Evolutionary conservation across 2,329 filamentous ascomycete genomes (phyloP), one percentile per base, ranked within the genome.

Genomic region (Penicillium thymicola): DNA sequence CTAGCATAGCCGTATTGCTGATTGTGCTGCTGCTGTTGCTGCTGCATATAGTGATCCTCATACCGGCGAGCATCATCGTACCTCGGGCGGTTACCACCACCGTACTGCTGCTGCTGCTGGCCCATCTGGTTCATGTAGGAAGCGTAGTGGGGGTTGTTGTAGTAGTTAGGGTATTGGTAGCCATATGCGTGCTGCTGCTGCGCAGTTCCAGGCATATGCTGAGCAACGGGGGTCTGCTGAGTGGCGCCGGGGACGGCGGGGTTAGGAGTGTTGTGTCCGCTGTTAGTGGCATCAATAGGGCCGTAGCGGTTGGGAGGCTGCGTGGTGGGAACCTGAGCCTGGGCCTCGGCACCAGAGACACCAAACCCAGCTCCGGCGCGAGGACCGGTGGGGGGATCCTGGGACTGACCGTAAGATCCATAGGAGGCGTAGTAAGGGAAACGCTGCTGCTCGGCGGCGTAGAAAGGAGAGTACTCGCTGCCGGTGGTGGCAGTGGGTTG

Each of bases 191-290:
- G 52, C 47, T 55, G 53, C 53, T 56, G 68, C 53, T 56, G 68
- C 54, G 76, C 79, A 59, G 74, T 76, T 63, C 71, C 79, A 50
- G 76, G 78, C 69, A 80, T 77, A 58, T 82, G 80, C 65, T 82
- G 80, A 58, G 79, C 79, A 59, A 76, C 74, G 47, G 81, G 81
- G 48, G 76, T 77, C 61, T 84, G 54, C 48, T 56, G 82, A 57
- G 83, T 81, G 57, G 82, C 81, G 51, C 75, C 78, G 57, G 81
- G 81, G 58, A 84, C 74, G 40, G 87, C 82, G 28, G 92, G 92
- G 77, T 95, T 94, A 36, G 93, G 92, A 2, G 92, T 97, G 67
- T 89, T 93, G 73, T 94, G 89, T 43, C 92, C 93, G 72, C 91
- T 96, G 78, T 88, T 91, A 68, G 92, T 89, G 54, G 96, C 91